Conservation (phyloP, 139 green algal species). For the Chara braunii region DNA sequence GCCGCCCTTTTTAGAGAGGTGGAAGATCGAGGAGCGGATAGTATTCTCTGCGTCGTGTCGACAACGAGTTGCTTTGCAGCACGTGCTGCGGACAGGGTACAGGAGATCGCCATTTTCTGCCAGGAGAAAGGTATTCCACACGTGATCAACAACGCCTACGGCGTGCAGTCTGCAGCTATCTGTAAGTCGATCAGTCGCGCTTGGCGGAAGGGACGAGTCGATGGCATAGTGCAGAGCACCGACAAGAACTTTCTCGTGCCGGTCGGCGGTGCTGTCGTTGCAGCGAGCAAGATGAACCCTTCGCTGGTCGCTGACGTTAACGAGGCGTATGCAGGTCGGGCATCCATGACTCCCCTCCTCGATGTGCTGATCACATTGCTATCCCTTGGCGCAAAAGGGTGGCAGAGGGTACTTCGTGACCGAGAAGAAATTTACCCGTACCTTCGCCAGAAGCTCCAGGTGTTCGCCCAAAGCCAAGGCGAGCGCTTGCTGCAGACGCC, state of each 20-base stretch:
- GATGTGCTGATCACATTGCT: constrained; percentile 92
- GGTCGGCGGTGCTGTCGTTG: constrained; percentile 55
- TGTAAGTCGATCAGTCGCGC: constrained; percentile 39
- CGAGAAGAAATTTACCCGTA: constrained; percentile 61
- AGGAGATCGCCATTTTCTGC: constrained; percentile 60
- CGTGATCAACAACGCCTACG: constrained; percentile 97
- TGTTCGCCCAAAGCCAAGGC: constrained; percentile 16
- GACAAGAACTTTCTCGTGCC: constrained; percentile 99
- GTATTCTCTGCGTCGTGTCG: constrained; percentile 53
- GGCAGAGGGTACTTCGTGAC: constrained; percentile 55
- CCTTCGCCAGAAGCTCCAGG: constrained; percentile 27
- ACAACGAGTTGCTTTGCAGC: constrained; percentile 95
- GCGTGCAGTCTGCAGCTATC: constrained; percentile 66
- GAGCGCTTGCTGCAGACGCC: constrained; percentile 71
- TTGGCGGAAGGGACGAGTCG: constrained; percentile 67
- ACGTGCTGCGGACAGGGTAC: constrained; percentile 51
- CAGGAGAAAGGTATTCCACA: constrained; percentile 56
- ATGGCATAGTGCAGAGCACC: constrained; percentile 76
- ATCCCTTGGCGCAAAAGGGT: constrained; percentile 61
- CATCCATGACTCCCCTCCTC: constrained; percentile 61
- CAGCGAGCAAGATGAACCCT: constrained; percentile 1
- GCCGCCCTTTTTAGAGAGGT: constrained; percentile 44
- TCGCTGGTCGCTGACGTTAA: constrained; percentile 64
- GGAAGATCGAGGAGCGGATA: constrained; percentile 35
- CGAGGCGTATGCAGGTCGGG: constrained; percentile 58